Conservation (phyloP, 371 early-diverging fungal genomes). For the Polyrhizophydium stewartii region DNA sequence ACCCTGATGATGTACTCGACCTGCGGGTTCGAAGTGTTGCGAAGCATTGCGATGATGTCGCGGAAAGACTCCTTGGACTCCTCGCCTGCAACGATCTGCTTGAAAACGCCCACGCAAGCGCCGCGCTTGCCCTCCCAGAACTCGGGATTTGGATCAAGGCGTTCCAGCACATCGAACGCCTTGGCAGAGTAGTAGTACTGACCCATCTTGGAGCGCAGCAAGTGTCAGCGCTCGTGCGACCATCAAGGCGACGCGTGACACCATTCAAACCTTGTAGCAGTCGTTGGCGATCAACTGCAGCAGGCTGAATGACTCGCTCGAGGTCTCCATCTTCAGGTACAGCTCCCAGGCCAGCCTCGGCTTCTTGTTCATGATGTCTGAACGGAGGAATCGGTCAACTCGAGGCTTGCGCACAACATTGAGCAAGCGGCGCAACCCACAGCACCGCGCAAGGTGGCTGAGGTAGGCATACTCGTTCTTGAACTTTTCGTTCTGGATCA, state of each 20-base stretch:
- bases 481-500: constrained; percentile 47
- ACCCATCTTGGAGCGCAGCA: constrained; percentile 21
- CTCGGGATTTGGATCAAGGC: constrained; percentile 51
- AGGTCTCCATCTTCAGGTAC: constrained; percentile 55
- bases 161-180: constrained; percentile 53
- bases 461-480: constrained; percentile 47
- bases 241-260: not conserved
- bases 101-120: constrained; percentile 49
- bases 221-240: not conserved
- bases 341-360: constrained; percentile 52
- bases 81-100: constrained; percentile 33
- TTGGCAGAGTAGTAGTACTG: constrained; percentile 47
- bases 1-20: constrained; percentile 49
- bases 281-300: constrained; percentile 53
- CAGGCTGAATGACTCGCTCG: constrained; percentile 50
- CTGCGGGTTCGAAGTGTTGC: constrained; percentile 48
- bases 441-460: constrained; percentile 49
- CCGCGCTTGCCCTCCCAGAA: constrained; percentile 60
- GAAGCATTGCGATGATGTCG: constrained; percentile 40
- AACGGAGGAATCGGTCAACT: not conserved
- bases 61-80: constrained; percentile 44
- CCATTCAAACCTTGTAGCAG: constrained; percentile 40
- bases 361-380: constrained; percentile 55
- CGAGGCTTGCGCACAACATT: not conserved
- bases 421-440: constrained; percentile 21